phyloP scores from a whole-genome alignment of 345 rosid species.

The Kandelia obovata region DNA sequence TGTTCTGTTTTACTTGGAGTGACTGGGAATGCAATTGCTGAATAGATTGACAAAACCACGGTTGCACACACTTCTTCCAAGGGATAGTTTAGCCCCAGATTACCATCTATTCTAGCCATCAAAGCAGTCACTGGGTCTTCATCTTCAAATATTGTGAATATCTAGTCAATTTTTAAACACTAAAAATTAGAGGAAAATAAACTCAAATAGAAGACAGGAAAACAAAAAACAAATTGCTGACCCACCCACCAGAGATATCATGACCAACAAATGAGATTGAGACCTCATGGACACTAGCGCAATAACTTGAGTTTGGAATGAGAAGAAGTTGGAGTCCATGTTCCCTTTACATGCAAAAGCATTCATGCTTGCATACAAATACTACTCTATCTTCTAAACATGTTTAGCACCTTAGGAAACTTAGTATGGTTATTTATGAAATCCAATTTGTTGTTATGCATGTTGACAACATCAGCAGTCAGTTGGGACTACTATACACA shows the following conservation, averaged over 20 bases:
- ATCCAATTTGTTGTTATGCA: no score
- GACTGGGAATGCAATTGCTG: neutral
- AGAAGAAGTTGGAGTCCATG: no score
- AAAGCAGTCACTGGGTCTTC: slow-evolving; percentile 21
- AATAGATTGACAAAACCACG: neutral
- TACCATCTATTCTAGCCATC: slow-evolving; percentile 26
- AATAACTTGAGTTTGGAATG: no score
- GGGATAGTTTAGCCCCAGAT: slow-evolving; percentile 28
- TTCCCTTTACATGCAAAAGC: no score
- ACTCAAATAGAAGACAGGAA: neutral
- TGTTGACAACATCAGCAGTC: no score
- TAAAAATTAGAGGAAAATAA: neutral
- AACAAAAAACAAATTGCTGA: neutral
- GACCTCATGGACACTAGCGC: no score
- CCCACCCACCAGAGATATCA: neutral
- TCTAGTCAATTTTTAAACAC: slow-evolving; percentile 19
- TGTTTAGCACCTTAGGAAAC: no score
- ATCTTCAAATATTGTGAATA: slow-evolving; percentile 17
- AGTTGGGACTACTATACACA: neutral
- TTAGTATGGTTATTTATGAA: no score
- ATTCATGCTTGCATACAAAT: no score
- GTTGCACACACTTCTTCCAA: slow-evolving; percentile 26
- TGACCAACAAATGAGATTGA: neutral
- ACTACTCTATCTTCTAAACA: no score
- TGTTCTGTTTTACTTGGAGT: neutral